Base-by-base conservation (phyloP, 768 basidiomycete genomes). In the Dentipellis fragilis region DNA sequence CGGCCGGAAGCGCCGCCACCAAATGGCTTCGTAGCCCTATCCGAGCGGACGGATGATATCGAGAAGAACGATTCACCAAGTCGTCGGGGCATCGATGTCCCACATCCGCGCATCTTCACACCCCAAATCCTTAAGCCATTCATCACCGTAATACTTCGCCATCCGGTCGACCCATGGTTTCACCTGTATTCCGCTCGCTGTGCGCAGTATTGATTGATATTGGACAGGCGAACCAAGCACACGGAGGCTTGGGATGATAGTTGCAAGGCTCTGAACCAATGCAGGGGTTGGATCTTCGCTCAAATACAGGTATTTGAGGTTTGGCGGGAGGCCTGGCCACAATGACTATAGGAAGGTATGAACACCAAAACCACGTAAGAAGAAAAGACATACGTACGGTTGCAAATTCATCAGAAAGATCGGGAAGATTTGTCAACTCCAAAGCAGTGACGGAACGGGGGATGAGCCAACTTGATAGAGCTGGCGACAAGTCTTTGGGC, bases 381-480 rank as follows among this genome's bases (percentile, higher is more conserved):
- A 49, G n/a, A 49, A 49, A 7, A 21, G 22, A 45, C 51, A 4
- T 39, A 55, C 79, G 59, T 62, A 79, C 80, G 4, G 66, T 60
- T 29, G 66, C 57, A 22, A 72, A 67, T 58, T 19, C 11, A n/a
- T 36, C 54, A 14, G 22, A 49, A 21, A 21, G 14, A 12, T 22
- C 16, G 19, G 68, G 67, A 42, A 64, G 57, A 16, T 70, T 54
- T 40, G 80, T 78, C 39, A 83, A 63, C 12, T 71, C 71, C 51
- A 84, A 63, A 12, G 79, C 76, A 5, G 68, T 65, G 3, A 85
- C 75, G 38, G 53, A 17, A 11, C 58, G 60, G 61, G 85, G 85
- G 36, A 89, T 75, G 29, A 88, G 69, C 84, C 85, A 87, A 48
- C 80, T 75, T 8, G 84, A 84, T 17, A 87, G 68, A 2, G 80